phyloP scores from a whole-genome alignment of 306 rosid genomes.

The Ormosia semicastrata region DNA sequence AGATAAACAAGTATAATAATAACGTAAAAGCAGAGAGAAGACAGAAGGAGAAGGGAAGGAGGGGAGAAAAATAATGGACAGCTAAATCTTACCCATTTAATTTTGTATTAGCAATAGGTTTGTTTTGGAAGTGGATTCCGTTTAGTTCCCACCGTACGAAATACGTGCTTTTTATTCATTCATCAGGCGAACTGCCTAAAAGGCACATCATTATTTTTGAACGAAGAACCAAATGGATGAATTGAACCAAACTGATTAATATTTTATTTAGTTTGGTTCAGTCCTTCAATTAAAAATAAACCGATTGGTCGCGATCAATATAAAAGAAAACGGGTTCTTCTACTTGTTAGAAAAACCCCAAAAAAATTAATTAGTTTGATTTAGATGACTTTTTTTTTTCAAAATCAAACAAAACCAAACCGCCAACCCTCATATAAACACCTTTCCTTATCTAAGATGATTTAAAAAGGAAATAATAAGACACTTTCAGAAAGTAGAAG shows the following conservation, averaged over 20 bases:
- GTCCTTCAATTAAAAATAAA: not conserved
- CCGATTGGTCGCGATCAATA: no score
- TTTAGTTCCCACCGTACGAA: not conserved
- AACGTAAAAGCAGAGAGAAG: not conserved
- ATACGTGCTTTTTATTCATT: not conserved
- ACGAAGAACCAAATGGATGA: no score
- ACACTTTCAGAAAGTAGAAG: not conserved
- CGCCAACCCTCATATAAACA: not conserved
- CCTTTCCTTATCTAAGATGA: not conserved
- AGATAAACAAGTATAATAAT: not conserved
- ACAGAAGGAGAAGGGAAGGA: not conserved
- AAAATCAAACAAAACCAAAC: not conserved
- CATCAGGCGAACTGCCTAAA: not conserved
- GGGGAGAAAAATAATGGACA: not conserved
- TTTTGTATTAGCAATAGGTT: not conserved
- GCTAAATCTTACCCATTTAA: not conserved
- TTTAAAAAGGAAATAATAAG: not conserved
- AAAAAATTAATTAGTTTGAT: not conserved
- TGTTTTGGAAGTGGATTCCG: not conserved
- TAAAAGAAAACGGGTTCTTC: no score
- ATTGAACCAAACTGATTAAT: not conserved
- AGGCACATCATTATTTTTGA: no score
- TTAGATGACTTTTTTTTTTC: not conserved
- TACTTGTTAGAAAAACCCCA: no score
- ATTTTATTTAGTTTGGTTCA: not conserved